phyloP scores from a whole-genome alignment of 139 green algal genomes.

The Limnomonas spitsbergensis region DNA sequence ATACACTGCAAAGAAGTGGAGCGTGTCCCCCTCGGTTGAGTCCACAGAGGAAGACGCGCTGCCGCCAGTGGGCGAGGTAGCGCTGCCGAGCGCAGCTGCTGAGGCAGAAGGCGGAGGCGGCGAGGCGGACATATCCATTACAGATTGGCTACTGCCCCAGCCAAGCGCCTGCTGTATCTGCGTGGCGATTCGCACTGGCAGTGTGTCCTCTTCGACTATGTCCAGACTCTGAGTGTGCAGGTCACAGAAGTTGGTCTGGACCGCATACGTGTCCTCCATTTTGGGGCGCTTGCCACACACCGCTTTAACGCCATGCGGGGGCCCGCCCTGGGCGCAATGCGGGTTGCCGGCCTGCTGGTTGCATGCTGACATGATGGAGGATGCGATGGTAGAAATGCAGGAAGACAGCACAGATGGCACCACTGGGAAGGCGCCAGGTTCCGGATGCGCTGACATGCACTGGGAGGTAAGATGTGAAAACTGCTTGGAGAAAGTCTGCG shows the following conservation, averaged over 20 bases:
- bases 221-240: slow-evolving; percentile 21
- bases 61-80: neutral
- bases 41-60: neutral
- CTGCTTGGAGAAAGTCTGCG: no score
- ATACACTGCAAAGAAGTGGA: slow-evolving; percentile 80
- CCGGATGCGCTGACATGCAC: no score
- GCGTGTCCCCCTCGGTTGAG: slow-evolving; percentile 40
- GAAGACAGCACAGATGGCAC: neutral
- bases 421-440: no score
- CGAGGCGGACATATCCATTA: neutral
- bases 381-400: neutral
- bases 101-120: neutral
- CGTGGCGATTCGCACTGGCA: slow-evolving; percentile 51
- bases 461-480: no score
- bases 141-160: neutral
- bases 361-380: neutral
- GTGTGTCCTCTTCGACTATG: slow-evolving; percentile 31
- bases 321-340: slow-evolving; percentile 22
- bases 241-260: slow-evolving; percentile 52
- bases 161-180: slow-evolving; percentile 19
- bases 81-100: neutral
- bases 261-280: slow-evolving; percentile 68
- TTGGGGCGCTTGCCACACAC: slow-evolving; percentile 63
- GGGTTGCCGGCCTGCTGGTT: neutral
- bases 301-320: slow-evolving; percentile 58